Evolutionary conservation across 208 protist species (phyloP).

Genomic region (Leishmania martiniquensis): DNA sequence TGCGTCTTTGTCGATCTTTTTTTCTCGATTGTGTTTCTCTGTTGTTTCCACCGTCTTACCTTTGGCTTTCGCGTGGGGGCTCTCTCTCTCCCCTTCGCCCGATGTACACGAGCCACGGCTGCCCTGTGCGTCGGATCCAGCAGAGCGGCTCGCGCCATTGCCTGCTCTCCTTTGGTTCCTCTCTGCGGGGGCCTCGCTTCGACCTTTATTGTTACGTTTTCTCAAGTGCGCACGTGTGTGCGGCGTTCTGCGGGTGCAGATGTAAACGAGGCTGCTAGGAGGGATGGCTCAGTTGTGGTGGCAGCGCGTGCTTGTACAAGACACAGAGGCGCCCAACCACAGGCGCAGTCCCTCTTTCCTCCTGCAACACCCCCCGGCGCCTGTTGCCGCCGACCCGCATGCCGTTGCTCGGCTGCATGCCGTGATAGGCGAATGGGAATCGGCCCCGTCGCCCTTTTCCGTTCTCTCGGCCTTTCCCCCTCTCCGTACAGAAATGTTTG

Average conservation of each 20-base stretch:
- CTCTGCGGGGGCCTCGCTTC: too few relatives aligned
- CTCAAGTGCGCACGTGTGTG: not conserved
- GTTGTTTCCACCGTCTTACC: not conserved
- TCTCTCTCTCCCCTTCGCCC: not conserved
- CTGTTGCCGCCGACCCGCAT: not conserved
- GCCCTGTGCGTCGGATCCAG: not conserved
- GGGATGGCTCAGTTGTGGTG: too few relatives aligned
- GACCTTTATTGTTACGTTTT: too few relatives aligned
- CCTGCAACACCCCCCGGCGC: not conserved
- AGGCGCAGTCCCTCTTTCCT: not conserved
- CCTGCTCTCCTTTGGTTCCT: not conserved
- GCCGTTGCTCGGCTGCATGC: not conserved
- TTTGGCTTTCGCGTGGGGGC: not conserved
- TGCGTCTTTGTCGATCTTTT: constrained; percentile 4
- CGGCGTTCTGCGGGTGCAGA: not conserved
- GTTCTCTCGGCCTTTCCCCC: not conserved
- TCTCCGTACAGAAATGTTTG: not conserved
- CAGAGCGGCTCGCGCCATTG: not conserved
- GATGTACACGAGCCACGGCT: constrained; percentile 6
- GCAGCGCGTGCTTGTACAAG: not conserved
- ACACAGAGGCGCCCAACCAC: not conserved
- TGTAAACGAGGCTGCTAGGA: not conserved
- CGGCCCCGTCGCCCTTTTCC: not conserved
- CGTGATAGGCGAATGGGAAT: not conserved
- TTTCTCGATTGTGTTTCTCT: constrained; percentile 13